Evolutionary conservation across 495 filamentous ascomycete species (phyloP), one percentile per base, ranked within the genome.

Genomic region (Talaromyces ruber): DNA sequence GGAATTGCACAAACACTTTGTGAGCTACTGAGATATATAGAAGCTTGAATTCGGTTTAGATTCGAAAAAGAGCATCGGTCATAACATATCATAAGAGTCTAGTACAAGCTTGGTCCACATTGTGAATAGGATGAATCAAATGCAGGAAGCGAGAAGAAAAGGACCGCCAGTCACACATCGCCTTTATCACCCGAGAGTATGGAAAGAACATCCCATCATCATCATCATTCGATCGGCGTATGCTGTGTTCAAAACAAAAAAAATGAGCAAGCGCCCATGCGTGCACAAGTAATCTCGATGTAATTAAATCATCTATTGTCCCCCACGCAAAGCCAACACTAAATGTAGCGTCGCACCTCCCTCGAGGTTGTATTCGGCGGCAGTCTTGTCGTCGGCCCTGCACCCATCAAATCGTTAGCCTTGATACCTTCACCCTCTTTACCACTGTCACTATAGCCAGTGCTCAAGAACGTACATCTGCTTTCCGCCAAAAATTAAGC

Each of bases 401-500:
- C 21, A 61, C 21, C n/a, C 1, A n/a, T 3, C 24, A 24, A 59
- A 59, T 54, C 51, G 4, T 54, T 16, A 28, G 21, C 21, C 25
- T 24, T 7, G 26, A 25, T 4, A 47, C 14, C 50, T 53, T 28
- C 45, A 6, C 22, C 45, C 22, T 18, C 18, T 21, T 18, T 21
- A 5, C 7, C 32, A 7, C 50, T 25, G 1, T 24, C 9, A 21
- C 1, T 22, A 16, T 4, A 8, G 18, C 16, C 39, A n/a, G n/a
- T 37, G 3, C 3, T 14, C 16, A 24, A 24, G 55, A 34, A 62
- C 85, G 57, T 79, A 97, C 94, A 98, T 96, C 71, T 98, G 94
- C 77, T 98, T 98, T 64, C 94, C 94, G 51, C 92, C 92, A 69
- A 85, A 97, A 70, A 98, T 98, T 57, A 98, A 78, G 37, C 95